Evolutionary conservation across 257 asterid species (phyloP), one percentile per base, ranked within the genome.

Genomic region (Nicotiana paniculata): DNA sequence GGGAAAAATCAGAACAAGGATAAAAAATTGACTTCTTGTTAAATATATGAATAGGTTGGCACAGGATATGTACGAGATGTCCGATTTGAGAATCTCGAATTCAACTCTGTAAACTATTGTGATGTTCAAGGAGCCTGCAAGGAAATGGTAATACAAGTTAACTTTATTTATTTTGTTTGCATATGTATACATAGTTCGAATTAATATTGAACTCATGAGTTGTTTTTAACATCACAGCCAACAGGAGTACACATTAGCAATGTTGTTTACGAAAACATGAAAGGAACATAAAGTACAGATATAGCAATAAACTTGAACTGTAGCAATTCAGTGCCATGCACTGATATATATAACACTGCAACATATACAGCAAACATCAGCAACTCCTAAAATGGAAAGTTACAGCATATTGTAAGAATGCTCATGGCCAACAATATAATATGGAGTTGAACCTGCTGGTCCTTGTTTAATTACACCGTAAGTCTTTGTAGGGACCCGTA

Each of bases 251-350:
- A 21, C 24, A 21, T 21, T 21, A 21, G 24, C 24, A 21, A 21
- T 21, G 24, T 21, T 21, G 24, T 21, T 21, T 21, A 21, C 24
- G 24, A 21, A 21, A 21, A 21, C 24, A 21, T 21, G 24, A 21
- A 21, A 21, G 24, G 24, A 21, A 21, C 24, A 21, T 21, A 21
- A 21, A 21, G 24, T 21, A 21, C 24, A 21, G 24, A 21, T 21
- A 77, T 87, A 0, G 93, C 91, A 2, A 90, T 93, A 13, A 89
- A 90, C 59, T 87, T 93, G 2, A 90, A 92, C 59, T 92, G 97
- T 77, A 93, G 97, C 37, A 65, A 46, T 4, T 61, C 91, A 0
- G 87, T 90, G 2, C 92, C 91, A 12, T 91, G 96, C 81, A 61
- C 32, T 28, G 89, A 70, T 11, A 89, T 91, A 81, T 91, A 81